A percentile compares a stretch with the other conserved stretches of the same genome.
Conservation (phyloP, 176 grass and related monocot genomes). For the Juncus inflexus region DNA sequence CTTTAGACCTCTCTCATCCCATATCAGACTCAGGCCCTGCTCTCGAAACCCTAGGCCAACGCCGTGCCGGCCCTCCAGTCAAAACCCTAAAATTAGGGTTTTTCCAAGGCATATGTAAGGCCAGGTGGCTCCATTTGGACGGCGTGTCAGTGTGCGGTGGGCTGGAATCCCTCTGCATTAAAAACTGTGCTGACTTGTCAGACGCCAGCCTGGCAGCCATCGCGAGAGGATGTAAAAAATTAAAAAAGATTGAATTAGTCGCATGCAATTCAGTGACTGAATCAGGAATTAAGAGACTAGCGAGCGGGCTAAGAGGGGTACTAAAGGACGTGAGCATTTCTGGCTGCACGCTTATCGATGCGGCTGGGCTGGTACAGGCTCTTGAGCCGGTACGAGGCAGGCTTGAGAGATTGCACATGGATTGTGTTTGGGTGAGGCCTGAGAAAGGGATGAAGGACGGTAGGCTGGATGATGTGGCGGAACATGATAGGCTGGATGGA, state of each 20-base stretch:
- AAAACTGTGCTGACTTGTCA: conserved; percentile 68
- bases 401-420: conserved; percentile 82
- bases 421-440: conserved; percentile 54
- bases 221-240: conserved; percentile 61
- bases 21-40: conserved; percentile 51
- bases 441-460: conserved; percentile 24
- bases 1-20: conserved; percentile 66
- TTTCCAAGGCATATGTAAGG: conserved; percentile 78
- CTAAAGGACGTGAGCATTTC: conserved; percentile 71
- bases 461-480: conserved; percentile 17
- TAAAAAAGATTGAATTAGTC: conserved; percentile 61
- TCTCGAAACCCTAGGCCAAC: conserved; percentile 52
- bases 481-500: conserved; percentile 34
- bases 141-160: conserved; percentile 78
- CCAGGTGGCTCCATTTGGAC: conserved; percentile 62
- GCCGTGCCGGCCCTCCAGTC: conserved; percentile 41
- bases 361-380: conserved; percentile 44
- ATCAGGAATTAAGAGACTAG: conserved; percentile 47
- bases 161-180: conserved; percentile 61
- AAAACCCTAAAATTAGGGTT: conserved; percentile 62
- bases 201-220: conserved; percentile 58
- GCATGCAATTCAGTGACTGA: conserved; percentile 53
- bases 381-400: conserved; percentile 52
- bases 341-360: conserved; percentile 55
- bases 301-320: conserved; percentile 33